Evolutionary conservation across 2,329 filamentous ascomycete genomes (phyloP).

Genomic region (Stagonosporopsis cucurbitacearum): DNA sequence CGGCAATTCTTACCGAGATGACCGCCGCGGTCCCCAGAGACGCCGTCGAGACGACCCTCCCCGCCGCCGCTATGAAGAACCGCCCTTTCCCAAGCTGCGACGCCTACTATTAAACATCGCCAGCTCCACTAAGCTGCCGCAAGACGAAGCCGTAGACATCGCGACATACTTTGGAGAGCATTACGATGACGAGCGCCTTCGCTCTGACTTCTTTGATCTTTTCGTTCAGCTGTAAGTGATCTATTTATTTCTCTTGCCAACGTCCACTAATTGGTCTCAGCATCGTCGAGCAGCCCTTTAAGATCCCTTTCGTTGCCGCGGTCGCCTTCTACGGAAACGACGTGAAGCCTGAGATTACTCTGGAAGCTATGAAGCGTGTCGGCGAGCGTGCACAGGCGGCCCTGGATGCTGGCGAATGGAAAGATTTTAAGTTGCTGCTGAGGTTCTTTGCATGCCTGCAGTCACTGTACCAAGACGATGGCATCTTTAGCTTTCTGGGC

Average conservation of each 20-base stretch:
- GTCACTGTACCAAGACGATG: constrained; percentile 78
- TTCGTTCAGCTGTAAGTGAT: constrained; percentile 71
- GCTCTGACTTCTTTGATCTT: constrained; percentile 74
- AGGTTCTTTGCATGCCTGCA: constrained; percentile 91
- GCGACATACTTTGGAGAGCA: constrained; percentile 76
- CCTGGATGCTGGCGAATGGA: constrained; percentile 79
- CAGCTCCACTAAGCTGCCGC: constrained; percentile 46
- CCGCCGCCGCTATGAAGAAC: constrained; percentile 46
- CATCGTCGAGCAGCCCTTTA: constrained; percentile 89
- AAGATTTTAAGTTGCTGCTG: constrained; percentile 86
- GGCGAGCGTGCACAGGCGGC: constrained; percentile 68
- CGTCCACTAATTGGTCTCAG: constrained; percentile 47
- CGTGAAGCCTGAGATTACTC: constrained; percentile 75
- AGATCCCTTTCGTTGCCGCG: constrained; percentile 92
- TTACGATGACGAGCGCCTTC: constrained; percentile 76
- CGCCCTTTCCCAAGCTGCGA: constrained; percentile 43
- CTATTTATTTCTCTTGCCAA: neutral
- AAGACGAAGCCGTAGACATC: constrained; percentile 48
- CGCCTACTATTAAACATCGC: constrained; percentile 47
- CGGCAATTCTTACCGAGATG: constrained; percentile 34
- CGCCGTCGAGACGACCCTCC: constrained; percentile 40
- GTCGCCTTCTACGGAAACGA: constrained; percentile 81
- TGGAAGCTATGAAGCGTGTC: constrained; percentile 71
- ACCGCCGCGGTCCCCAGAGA: constrained; percentile 41
- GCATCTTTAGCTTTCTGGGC: constrained; percentile 82